These are phyloP conservation scores for Lepidopterella palustris DNA, from an alignment of 495 filamentous ascomycete genomes.

Conservation along the genomic window DNA sequence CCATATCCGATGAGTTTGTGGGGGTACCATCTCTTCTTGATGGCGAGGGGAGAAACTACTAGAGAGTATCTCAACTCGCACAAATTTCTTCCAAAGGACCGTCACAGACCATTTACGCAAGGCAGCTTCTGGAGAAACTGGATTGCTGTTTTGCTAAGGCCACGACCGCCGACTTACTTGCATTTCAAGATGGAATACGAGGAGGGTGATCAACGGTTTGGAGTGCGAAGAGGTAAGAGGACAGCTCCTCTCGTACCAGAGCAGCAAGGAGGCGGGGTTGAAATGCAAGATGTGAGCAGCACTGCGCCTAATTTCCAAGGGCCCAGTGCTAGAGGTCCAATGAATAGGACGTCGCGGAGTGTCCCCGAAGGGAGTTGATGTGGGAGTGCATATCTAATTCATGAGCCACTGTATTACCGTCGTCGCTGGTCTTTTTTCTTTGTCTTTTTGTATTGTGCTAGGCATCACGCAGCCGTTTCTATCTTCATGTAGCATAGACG, in stretches of 20 bases:
- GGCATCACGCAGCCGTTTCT: background rate
- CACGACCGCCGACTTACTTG: constrained; percentile 83
- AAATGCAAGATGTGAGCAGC: constrained; percentile 51
- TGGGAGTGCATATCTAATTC: constrained; percentile 10
- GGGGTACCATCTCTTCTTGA: constrained; percentile 85
- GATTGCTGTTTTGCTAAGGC: constrained; percentile 71
- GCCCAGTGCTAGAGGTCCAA: constrained; percentile 3
- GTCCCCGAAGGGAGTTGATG: constrained; percentile 4
- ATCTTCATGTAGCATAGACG: constrained; percentile 3
- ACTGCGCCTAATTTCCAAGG: constrained; percentile 20
- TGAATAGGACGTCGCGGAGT: constrained; percentile 9
- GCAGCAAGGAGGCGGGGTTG: constrained; percentile 48
- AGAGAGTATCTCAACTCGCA: constrained; percentile 92
- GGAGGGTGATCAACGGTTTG: constrained; percentile 80
- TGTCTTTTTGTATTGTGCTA: constrained; percentile 1
- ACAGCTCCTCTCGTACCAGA: constrained; percentile 46
- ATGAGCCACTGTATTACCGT: constrained; percentile 13
- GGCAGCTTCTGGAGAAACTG: constrained; percentile 71
- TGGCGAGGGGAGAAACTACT: constrained; percentile 86
- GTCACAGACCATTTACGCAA: constrained; percentile 86
- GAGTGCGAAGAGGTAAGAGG: constrained; percentile 51
- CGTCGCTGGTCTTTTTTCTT: constrained; percentile 12
- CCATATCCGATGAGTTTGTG: constrained; percentile 79
- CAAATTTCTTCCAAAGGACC: constrained; percentile 85
- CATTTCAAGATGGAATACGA: constrained; percentile 73